Conservation (phyloP, 305 asterid genomes). For the Solanum hybrid region DNA sequence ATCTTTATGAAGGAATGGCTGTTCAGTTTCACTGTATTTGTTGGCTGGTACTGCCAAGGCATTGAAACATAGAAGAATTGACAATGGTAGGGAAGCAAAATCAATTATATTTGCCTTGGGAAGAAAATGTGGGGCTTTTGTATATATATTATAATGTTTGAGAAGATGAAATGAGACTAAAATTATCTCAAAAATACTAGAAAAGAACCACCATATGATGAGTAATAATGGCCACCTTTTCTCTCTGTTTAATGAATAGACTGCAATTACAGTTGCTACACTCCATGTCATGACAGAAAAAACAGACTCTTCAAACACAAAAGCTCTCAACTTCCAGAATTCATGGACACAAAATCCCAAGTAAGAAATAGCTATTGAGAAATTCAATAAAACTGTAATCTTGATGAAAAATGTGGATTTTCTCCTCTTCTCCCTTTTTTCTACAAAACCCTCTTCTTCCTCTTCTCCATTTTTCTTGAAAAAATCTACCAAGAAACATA, state of each 20-base stretch:
- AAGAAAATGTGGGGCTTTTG: slow-evolving; percentile 21
- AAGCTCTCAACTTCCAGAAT: slow-evolving; percentile 14
- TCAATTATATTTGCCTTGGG: slow-evolving; percentile 25
- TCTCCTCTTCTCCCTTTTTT: slow-evolving; percentile 5
- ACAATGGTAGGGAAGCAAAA: slow-evolving; percentile 32
- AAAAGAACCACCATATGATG: slow-evolving; percentile 56
- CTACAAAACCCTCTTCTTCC: not conserved
- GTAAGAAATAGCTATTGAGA: slow-evolving; percentile 25
- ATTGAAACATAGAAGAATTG: slow-evolving; percentile 32
- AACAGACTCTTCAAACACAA: slow-evolving; percentile 17
- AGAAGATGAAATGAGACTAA: slow-evolving; percentile 20
- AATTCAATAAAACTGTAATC: slow-evolving; percentile 32
- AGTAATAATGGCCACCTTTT: slow-evolving; percentile 58
- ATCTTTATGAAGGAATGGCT: slow-evolving; percentile 34
- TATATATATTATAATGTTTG: slow-evolving; percentile 4
- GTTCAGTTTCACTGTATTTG: slow-evolving; percentile 15
- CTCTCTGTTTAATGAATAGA: slow-evolving; percentile 21
- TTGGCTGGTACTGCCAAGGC: slow-evolving; percentile 17
- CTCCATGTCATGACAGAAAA: slow-evolving; percentile 40
- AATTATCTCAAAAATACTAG: slow-evolving; percentile 23
- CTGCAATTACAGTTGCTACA: slow-evolving; percentile 28
- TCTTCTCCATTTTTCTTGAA: slow-evolving; percentile 21
- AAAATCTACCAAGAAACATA: slow-evolving; percentile 34
- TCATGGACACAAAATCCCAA: slow-evolving; percentile 35
- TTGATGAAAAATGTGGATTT: slow-evolving; percentile 23